Evolutionary conservation across 192 early-diverging fungal species (phyloP), one percentile per base, ranked within the genome.

Genomic region (Pilaira anomala): DNA sequence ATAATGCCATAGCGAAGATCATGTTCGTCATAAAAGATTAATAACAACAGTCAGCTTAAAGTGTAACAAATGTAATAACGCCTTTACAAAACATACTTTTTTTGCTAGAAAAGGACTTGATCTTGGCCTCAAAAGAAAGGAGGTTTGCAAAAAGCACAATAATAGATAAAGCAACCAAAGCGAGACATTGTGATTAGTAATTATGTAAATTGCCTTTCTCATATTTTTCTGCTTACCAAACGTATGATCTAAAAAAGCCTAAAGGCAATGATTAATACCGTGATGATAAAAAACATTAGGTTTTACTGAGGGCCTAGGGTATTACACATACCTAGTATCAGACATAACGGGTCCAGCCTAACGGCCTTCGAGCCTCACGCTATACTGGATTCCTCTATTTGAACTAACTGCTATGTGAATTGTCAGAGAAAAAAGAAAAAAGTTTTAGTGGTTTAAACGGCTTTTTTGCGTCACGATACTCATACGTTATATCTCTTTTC

Each of bases 241-340:
- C 30, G 52, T 54, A 54, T 54, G 52, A 54, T 33, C 49, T 51
- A 51, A 51, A 51, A 51, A 51, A 51, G 49, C 24, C 46, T 48
- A 48, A 8, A 48, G 46, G 46, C 46, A 52, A 26, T 52, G 22
- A 52, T 52, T 22, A 52, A 55, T 36, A 36, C 53, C 53, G 30
- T 39, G 53, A 55, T 39, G 30, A 36, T 36, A 36, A 55, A 52
- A 55, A 55, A 55, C 30, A 39, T n/a, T 16, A 55, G 53, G 53
- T 55, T 55, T 55, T 55, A 55, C 53, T 55, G 30, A 55, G 53
- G 53, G 53, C 28, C 53, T 55, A 55, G 53, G 49, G 49, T 51
- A 51, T 55, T 55, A 55, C 53, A 16, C 53, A 16, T 16, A 55
- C 53, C 53, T 55, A n/a, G 53, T 55, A 55, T 16, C 53, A 55